Evolutionary conservation across 1,284 basidiomycete species (phyloP).

Genomic region (Inonotus obliquus): DNA sequence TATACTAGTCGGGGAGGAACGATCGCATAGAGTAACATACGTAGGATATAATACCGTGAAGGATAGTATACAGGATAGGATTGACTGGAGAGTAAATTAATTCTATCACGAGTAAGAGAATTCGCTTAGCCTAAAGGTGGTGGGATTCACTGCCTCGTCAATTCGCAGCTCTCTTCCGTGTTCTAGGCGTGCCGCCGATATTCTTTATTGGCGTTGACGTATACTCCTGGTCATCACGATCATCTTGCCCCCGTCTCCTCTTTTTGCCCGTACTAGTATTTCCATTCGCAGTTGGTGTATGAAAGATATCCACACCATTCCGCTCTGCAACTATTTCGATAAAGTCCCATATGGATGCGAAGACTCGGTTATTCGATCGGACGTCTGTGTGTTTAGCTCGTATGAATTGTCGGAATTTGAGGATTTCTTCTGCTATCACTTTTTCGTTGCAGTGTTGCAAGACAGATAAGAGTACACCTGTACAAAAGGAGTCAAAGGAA

Average conservation of each 20-base stretch:
- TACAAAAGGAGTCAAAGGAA: conserved; percentile 24
- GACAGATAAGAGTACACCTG: conserved; percentile 33
- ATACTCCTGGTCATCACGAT: conserved; percentile 40
- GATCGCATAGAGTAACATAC: neutral
- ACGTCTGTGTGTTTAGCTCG: conserved; percentile 52
- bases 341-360: conserved; percentile 51
- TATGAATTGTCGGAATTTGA: conserved; percentile 47
- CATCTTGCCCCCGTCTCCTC: conserved; percentile 32
- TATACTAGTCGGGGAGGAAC: conserved; percentile 56
- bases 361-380: conserved; percentile 50
- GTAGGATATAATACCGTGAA: conserved; percentile 33
- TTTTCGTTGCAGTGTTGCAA: conserved; percentile 36
- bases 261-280: conserved; percentile 1
- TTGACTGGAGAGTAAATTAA: neutral
- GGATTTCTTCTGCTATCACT: conserved; percentile 47
- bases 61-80: neutral
- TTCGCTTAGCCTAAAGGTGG: neutral
- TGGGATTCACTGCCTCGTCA: neutral
- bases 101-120: neutral
- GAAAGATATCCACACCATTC: neutral
- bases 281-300: neutral
- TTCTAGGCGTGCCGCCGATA: conserved; percentile 32
- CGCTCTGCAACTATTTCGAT: conserved; percentile 28
- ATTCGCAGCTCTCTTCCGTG: conserved; percentile 32
- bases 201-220: conserved; percentile 35